Evolutionary conservation across 2,329 filamentous ascomycete genomes (phyloP).

Genomic region (Sclerotinia trifoliorum): DNA sequence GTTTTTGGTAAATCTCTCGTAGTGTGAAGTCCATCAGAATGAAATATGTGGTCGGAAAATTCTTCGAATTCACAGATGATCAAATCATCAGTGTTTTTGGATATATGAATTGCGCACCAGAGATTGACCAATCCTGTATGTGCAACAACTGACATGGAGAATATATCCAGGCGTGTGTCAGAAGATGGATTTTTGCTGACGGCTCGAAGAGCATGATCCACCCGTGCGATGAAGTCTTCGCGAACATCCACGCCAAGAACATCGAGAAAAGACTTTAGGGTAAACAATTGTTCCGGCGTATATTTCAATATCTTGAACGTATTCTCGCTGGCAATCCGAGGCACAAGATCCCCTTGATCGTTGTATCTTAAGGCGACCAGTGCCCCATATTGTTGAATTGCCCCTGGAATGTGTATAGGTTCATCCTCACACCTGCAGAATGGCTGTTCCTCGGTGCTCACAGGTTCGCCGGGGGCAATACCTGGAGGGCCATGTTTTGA

Average conservation of each 20-base stretch:
- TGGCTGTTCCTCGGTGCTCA: conserved; percentile 14
- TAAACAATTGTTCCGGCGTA: conserved; percentile 72
- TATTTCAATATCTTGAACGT: conserved; percentile 72
- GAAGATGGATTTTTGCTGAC: not conserved
- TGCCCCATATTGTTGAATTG: conserved; percentile 71
- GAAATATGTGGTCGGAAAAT: conserved; percentile 64
- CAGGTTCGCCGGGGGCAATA: conserved; percentile 23
- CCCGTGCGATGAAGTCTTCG: conserved; percentile 16
- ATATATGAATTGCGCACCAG: conserved; percentile 31
- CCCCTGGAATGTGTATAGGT: conserved; percentile 67
- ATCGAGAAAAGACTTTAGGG: conserved; percentile 73
- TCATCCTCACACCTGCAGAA: conserved; percentile 74
- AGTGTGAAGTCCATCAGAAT: conserved; percentile 46
- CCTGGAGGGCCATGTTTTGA: conserved; percentile 28
- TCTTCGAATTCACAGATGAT: conserved; percentile 87
- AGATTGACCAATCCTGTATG: conserved; percentile 18
- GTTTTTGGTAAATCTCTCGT: conserved; percentile 47
- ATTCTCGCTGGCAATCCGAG: conserved; percentile 80
- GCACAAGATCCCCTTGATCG: conserved; percentile 62
- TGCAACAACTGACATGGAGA: conserved; percentile 60
- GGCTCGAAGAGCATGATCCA: conserved; percentile 13
- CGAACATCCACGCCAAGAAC: conserved; percentile 77
- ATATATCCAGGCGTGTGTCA: conserved; percentile 83
- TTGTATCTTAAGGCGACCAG: conserved; percentile 73
- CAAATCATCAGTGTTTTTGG: conserved; percentile 65